These are phyloP conservation scores for Calonectria multiphialidica DNA, from an alignment of 2,329 filamentous ascomycete genomes.

Conservation along the genomic window DNA sequence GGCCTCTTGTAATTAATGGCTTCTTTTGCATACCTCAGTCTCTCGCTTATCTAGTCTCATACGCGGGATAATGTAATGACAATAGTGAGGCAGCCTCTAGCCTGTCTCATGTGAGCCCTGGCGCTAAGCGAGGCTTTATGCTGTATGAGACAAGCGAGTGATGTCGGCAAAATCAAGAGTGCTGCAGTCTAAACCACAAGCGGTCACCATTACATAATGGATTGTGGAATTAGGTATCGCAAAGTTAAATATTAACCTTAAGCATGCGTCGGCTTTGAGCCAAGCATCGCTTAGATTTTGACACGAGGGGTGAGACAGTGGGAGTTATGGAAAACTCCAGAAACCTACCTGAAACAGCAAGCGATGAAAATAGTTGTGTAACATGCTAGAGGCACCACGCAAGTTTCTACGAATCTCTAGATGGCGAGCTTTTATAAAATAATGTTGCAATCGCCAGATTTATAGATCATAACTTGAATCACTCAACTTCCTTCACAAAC, in stretches of 20 bases:
- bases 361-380: neutral
- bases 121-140: neutral
- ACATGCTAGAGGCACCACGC: neutral
- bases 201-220: neutral
- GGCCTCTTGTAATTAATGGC: neutral
- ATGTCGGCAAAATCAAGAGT: neutral
- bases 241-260: neutral
- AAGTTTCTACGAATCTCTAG: neutral
- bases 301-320: neutral
- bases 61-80: neutral
- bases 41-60: neutral
- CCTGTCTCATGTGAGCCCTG: neutral
- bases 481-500: neutral
- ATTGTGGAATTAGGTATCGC: neutral
- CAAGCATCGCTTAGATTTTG: neutral
- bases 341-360: neutral
- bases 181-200: neutral
- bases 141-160: neutral
- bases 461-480: neutral
- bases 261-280: neutral
- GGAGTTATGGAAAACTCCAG: neutral
- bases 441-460: neutral
- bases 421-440: neutral
- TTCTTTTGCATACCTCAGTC: neutral
- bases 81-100: neutral